Evolutionary conservation across 495 filamentous ascomycete species (phyloP).

Genomic region (Aspergillus mulundensis): DNA sequence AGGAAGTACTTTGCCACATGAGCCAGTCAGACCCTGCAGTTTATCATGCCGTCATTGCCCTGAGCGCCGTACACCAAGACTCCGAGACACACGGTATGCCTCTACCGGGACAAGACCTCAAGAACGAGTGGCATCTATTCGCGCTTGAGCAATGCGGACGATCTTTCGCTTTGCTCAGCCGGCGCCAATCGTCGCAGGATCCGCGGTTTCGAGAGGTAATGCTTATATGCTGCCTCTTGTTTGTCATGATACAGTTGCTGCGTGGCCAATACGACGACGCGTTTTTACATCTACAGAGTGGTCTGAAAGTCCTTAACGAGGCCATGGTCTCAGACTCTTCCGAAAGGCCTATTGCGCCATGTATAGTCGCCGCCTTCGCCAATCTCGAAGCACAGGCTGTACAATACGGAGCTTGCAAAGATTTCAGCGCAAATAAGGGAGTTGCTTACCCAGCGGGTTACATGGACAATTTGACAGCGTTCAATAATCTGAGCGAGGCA

Average conservation of each 20-base stretch:
- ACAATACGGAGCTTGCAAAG: not conserved
- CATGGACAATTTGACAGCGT: not conserved
- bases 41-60: constrained; percentile 23
- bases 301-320: constrained; percentile 21
- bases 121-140: constrained; percentile 18
- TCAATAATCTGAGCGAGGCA: not conserved
- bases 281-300: constrained; percentile 19
- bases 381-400: not conserved
- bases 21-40: constrained; percentile 22
- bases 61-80: constrained; percentile 23
- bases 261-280: constrained; percentile 18
- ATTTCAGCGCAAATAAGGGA: not conserved
- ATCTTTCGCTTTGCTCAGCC: constrained; percentile 12
- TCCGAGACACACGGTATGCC: constrained; percentile 16
- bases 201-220: constrained; percentile 16
- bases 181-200: constrained; percentile 20
- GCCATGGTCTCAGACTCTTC: not conserved
- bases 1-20: constrained; percentile 16
- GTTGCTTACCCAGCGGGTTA: not conserved
- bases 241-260: constrained; percentile 18
- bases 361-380: not conserved
- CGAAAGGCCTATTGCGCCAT: not conserved
- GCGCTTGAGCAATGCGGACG: constrained; percentile 21
- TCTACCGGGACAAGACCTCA: constrained; percentile 17
- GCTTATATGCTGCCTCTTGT: constrained; percentile 22